These are phyloP conservation scores for Physaria fendleri DNA, from an alignment of 345 rosid genomes.

Conservation along the genomic window DNA sequence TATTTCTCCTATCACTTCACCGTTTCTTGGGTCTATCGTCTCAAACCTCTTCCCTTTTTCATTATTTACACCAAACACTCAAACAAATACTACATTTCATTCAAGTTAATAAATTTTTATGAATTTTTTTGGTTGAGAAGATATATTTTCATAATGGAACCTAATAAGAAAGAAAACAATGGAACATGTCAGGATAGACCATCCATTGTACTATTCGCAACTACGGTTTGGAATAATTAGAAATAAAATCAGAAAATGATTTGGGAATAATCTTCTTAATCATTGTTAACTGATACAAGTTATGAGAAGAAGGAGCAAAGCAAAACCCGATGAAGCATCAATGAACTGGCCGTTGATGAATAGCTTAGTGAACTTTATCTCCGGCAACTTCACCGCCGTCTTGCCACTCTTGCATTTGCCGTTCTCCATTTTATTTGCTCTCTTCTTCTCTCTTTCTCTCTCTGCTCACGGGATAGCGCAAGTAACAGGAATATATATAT, in stretches of 20 bases:
- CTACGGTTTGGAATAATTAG: too few relatives aligned
- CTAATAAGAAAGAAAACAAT: too few relatives aligned
- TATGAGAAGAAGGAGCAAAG: too few relatives aligned
- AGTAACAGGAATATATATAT: background rate
- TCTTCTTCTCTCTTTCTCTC: background rate
- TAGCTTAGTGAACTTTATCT: slow-evolving; percentile 55
- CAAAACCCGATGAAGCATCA: slow-evolving; percentile 57
- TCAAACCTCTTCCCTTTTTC: slow-evolving; percentile 48
- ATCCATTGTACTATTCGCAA: too few relatives aligned
- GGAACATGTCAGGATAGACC: too few relatives aligned
- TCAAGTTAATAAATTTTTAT: background rate
- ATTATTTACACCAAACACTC: background rate
- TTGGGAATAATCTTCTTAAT: background rate
- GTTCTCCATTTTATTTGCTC: slow-evolving; percentile 34
- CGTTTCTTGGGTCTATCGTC: slow-evolving; percentile 54
- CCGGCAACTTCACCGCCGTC: slow-evolving; percentile 33
- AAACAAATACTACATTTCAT: too few relatives aligned
- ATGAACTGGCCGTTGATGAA: slow-evolving; percentile 65
- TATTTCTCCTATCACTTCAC: slow-evolving; percentile 34
- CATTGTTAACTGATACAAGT: too few relatives aligned
- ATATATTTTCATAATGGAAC: too few relatives aligned
- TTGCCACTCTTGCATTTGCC: slow-evolving; percentile 33
- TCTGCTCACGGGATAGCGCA: background rate
- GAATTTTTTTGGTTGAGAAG: too few relatives aligned
- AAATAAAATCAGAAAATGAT: background rate